These are phyloP conservation scores for Sarocladiaceae sp. DNA, from an alignment of 2,329 filamentous ascomycete genomes.

Conservation along the genomic window DNA sequence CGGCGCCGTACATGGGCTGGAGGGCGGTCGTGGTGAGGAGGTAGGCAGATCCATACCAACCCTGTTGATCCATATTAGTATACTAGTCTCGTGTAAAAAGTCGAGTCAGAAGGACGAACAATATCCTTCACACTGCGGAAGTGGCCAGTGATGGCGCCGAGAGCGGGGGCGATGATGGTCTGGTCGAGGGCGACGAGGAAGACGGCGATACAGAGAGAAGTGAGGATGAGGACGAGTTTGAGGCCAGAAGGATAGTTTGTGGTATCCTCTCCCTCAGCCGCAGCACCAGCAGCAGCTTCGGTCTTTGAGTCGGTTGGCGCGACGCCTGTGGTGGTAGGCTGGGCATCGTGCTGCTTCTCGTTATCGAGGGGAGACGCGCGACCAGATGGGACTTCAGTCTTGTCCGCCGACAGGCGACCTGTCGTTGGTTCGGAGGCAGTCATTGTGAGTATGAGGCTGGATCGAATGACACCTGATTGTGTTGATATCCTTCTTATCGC, in stretches of 20 bases:
- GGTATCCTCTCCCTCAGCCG: slow-evolving; percentile 13
- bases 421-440: not conserved
- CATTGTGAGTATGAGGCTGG: too few relatives aligned
- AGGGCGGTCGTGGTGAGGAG: slow-evolving; percentile 43
- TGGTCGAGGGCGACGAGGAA: slow-evolving; percentile 46
- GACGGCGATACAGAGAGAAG: slow-evolving; percentile 37
- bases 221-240: slow-evolving; percentile 34
- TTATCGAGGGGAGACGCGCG: not conserved
- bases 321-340: slow-evolving; percentile 1
- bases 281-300: not conserved
- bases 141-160: slow-evolving; percentile 43
- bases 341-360: slow-evolving; percentile 6
- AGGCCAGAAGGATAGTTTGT: slow-evolving; percentile 31
- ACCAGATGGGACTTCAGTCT: slow-evolving; percentile 4
- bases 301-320: slow-evolving; percentile 4
- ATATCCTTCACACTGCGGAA: slow-evolving; percentile 40
- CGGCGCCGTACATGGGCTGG: slow-evolving; percentile 42
- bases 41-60: slow-evolving; percentile 45
- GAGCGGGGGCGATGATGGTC: slow-evolving; percentile 46
- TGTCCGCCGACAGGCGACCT: slow-evolving; percentile 5
- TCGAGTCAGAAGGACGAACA: slow-evolving; percentile 20
- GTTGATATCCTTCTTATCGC: too few relatives aligned
- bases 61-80: too few relatives aligned
- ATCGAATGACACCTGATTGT: too few relatives aligned
- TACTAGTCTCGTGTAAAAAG: slow-evolving; percentile 15